Evolutionary conservation across 2,329 filamentous ascomycete species (phyloP), one percentile per base, ranked within the genome.

Genomic region (Alternaria arbusti): DNA sequence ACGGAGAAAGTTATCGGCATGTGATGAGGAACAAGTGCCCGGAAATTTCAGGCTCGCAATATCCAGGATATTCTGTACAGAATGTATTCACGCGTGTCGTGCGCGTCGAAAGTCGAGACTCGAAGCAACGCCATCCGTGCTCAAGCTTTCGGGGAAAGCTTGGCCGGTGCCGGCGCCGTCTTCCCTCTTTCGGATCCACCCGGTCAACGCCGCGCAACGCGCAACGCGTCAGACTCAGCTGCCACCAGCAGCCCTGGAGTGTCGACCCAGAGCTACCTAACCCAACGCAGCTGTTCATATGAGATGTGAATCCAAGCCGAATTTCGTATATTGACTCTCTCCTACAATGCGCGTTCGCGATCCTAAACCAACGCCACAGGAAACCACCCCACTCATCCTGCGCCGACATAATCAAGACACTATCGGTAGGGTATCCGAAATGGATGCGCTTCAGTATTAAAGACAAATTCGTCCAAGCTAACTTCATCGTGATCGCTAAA

Each of bases 401-500:
- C n/a, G n/a, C 36, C 36, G 36, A 40, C 11, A 17, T 5, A 9
- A 32, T 40, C 30, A 11, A 54, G n/a, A 54, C 50, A 25, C 40
- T 54, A 61, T 13, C 26, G 40, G 15, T 55, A 25, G 17, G 72
- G 72, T 40, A 74, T 72, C 54, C 71, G 76, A 54, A 84, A 83
- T 3, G 82, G 80, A 74, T 84, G 82, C 8, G 82, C 82, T 66
- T 84, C 82, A 6, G 82, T 84, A 57, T 84, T 84, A 58, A 84
- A 81, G 1, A 84, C 82, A 61, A 74, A 75, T 30, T 84, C 78
- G 65, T 85, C 83, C 62, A 84, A 68, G 64, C 79, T 82, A 17
- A 84, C 72, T 7, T 76, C 30, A 17, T 77, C 70, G 8, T 80
- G 78, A 43, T 82, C 79, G 56, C 79, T 81, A 69, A 84, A 84